phyloP scores from a whole-genome alignment of 2,329 filamentous ascomycete genomes.

The Diaporthe australafricana region DNA sequence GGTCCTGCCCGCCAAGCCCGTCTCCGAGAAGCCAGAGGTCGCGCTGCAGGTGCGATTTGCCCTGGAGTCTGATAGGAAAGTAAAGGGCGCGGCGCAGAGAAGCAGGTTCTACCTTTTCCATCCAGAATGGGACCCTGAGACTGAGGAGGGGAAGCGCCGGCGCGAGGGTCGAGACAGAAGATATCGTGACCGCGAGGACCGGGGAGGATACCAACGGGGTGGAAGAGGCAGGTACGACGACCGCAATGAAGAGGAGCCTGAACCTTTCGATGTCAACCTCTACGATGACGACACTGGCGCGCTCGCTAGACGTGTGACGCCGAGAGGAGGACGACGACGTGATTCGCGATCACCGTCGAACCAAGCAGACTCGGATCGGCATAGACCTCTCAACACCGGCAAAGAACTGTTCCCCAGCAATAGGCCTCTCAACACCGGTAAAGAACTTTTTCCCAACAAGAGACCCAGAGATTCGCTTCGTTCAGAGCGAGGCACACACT shows the following conservation, averaged over 20 bases:
- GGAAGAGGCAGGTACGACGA: conserved; percentile 65
- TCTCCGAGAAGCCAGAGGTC: conserved; percentile 75
- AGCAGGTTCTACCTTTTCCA: conserved; percentile 95
- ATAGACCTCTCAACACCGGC: conserved; percentile 55
- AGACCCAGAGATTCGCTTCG: conserved; percentile 39
- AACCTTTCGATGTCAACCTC: conserved; percentile 76
- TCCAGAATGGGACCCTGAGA: conserved; percentile 87
- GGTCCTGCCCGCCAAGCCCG: conserved; percentile 75
- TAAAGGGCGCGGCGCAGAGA: conserved; percentile 78
- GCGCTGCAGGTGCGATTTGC: conserved; percentile 80
- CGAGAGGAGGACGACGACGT: conserved; percentile 23
- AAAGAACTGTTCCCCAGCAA: conserved; percentile 73
- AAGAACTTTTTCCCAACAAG: conserved; percentile 71
- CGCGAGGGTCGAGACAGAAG: conserved; percentile 66
- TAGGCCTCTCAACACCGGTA: neutral
- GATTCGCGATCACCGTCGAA: conserved; percentile 34
- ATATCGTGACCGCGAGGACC: conserved; percentile 62
- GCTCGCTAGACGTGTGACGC: conserved; percentile 46
- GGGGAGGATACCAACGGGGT: conserved; percentile 55
- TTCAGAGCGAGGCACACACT: conserved; percentile 44
- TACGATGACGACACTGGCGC: conserved; percentile 77
- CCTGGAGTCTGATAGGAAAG: conserved; percentile 82
- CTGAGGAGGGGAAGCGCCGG: conserved; percentile 59
- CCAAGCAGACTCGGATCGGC: conserved; percentile 42
- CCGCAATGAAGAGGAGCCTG: conserved; percentile 69